Evolutionary conservation across 176 grass and related monocot species (phyloP).

Genomic region (Dendrocalamus sinicus): DNA sequence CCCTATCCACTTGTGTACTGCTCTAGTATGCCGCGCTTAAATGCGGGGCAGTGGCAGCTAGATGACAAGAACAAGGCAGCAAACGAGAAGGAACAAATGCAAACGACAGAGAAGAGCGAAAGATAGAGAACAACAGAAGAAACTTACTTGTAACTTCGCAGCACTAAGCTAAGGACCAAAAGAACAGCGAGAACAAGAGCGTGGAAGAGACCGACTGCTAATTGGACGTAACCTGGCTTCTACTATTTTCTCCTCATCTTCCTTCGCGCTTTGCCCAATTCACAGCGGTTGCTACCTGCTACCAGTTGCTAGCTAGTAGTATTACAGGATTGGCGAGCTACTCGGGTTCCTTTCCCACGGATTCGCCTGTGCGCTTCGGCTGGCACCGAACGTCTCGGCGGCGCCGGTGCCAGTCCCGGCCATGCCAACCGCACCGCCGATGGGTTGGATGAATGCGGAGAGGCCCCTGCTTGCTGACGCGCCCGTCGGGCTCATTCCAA

Average conservation of each 20-base stretch:
- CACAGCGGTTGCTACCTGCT: constrained; percentile 41
- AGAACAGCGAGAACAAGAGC: constrained; percentile 33
- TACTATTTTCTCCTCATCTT: constrained; percentile 36
- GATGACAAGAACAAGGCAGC: constrained; percentile 53
- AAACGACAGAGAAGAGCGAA: constrained; percentile 19
- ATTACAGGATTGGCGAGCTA: constrained; percentile 58
- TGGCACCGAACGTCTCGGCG: constrained; percentile 44
- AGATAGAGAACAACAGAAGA: background rate
- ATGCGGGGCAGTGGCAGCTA: constrained; percentile 42
- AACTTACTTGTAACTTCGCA: constrained; percentile 26
- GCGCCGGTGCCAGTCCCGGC: constrained; percentile 31
- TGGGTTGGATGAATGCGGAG: constrained; percentile 64
- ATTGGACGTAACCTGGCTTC: constrained; percentile 10
- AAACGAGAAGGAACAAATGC: constrained; percentile 46
- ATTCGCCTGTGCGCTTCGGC: constrained; percentile 22
- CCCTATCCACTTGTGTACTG: constrained; percentile 26
- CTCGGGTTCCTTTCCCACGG: constrained; percentile 62
- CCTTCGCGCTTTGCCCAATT: constrained; percentile 15
- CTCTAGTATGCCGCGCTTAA: constrained; percentile 3
- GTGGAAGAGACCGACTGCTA: constrained; percentile 15
- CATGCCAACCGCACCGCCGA: constrained; percentile 67
- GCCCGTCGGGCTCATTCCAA: constrained; percentile 70
- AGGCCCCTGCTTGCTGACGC: constrained; percentile 52
- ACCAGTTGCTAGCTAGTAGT: background rate
- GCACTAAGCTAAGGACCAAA: constrained; percentile 40